These are phyloP conservation scores for Handroanthus guayacan DNA, from an alignment of 257 asterid species.

Conservation along the genomic window DNA sequence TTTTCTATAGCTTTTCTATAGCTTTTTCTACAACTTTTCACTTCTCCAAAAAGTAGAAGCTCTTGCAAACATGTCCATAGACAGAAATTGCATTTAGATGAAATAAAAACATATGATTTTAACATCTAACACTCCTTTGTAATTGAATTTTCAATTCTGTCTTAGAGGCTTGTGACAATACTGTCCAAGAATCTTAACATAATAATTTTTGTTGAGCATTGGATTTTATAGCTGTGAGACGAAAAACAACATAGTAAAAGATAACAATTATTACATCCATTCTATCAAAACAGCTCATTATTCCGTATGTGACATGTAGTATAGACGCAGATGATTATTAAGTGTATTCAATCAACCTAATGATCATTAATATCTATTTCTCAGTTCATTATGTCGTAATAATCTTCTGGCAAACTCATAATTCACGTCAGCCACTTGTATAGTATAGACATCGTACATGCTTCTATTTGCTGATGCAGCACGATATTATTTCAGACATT, in stretches of 20 bases:
- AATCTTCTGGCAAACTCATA: not conserved
- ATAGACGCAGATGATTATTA: too few relatives aligned
- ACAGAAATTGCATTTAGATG: not conserved
- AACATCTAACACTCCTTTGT: not conserved
- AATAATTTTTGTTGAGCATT: not conserved
- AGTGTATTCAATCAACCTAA: too few relatives aligned
- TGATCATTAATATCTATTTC: too few relatives aligned
- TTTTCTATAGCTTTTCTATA: too few relatives aligned
- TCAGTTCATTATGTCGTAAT: not conserved
- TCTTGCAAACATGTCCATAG: too few relatives aligned
- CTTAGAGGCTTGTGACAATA: not conserved
- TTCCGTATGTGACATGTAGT: too few relatives aligned
- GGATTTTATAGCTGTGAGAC: not conserved
- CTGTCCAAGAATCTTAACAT: not conserved
- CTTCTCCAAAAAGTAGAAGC: too few relatives aligned
- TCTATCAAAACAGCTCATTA: too few relatives aligned
- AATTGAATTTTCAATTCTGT: not conserved
- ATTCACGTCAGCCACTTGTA: not conserved
- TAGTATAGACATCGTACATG: not conserved
- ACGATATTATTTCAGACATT: constrained; percentile 64
- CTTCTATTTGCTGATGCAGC: constrained; percentile 30
- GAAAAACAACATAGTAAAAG: not conserved
- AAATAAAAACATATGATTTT: not conserved
- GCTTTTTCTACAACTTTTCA: too few relatives aligned
- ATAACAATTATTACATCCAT: not conserved